phyloP scores from a whole-genome alignment of 345 rosid genomes.

The Acer negundo region DNA sequence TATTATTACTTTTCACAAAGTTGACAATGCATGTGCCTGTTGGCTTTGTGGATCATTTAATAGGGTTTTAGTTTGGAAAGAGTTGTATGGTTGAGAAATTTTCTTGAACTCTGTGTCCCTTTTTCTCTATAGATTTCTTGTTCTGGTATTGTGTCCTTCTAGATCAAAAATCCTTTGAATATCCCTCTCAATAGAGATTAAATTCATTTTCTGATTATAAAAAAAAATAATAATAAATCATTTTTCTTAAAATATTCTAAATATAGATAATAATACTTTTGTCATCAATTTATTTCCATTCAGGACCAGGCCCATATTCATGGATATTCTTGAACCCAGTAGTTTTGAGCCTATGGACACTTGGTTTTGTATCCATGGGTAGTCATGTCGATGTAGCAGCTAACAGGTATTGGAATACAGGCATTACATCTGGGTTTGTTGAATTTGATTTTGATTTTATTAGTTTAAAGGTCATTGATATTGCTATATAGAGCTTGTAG shows the following conservation, averaged over 20 bases:
- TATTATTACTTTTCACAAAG: neutral
- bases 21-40: neutral
- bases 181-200: neutral
- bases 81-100: neutral
- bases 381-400: conserved; percentile 51
- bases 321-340: neutral
- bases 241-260: too few species aligned
- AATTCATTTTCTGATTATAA: too few species aligned
- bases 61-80: neutral
- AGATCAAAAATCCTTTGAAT: neutral
- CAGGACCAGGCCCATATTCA: neutral
- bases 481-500: too few species aligned
- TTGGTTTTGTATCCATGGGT: conserved; percentile 45
- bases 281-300: too few species aligned
- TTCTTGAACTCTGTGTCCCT: neutral
- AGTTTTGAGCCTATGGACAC: conserved; percentile 38
- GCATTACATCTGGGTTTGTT: too few species aligned
- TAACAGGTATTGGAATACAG: neutral
- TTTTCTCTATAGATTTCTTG: neutral
- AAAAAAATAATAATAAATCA: too few species aligned
- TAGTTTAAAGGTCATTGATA: too few species aligned
- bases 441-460: too few species aligned
- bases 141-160: neutral
- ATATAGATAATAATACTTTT: too few species aligned
- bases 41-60: neutral